A percentile compares a stretch with the other conserved stretches of the same genome.
Evolutionary conservation across 164 flowering plant genomes (phyloP).

Genomic region (Amborella trichopoda): DNA sequence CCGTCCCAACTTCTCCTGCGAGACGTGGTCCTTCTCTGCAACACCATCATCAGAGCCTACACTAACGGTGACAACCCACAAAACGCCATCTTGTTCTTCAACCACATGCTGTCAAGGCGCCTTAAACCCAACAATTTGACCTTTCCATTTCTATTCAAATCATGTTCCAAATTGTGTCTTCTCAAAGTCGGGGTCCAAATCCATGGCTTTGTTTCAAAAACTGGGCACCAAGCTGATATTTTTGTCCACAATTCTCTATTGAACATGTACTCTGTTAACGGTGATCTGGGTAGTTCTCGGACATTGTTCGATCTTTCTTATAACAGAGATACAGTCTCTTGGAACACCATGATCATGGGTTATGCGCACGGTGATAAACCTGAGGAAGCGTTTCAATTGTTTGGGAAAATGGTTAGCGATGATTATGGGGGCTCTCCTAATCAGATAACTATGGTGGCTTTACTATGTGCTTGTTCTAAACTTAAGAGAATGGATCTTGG

Average conservation of each 20-base stretch:
- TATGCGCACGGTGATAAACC: constrained; percentile 10
- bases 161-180: constrained; percentile 13
- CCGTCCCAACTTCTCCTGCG: constrained; percentile 1
- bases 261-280: constrained; percentile 54
- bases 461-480: constrained; percentile 15
- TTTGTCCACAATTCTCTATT: constrained; percentile 40
- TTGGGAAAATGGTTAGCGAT: constrained; percentile 8
- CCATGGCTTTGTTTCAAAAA: constrained; percentile 30
- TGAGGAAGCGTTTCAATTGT: constrained; percentile 13
- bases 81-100: constrained; percentile 6
- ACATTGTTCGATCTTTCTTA: constrained; percentile 23
- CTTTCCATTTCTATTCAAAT: constrained; percentile 39
- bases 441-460: constrained; percentile 15
- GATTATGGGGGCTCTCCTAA: constrained; percentile 8
- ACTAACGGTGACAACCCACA: constrained; percentile 5
- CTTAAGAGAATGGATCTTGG: constrained; percentile 14
- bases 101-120: constrained; percentile 20
- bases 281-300: constrained; percentile 31
- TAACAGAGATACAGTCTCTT: constrained; percentile 36
- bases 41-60: constrained; percentile 11
- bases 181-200: constrained; percentile 23
- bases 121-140: constrained; percentile 50
- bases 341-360: constrained; percentile 43
- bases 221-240: constrained; percentile 34
- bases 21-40: constrained; percentile 16